Percentiles rank a stretch among this genome's conserved stretches.
Evolutionary conservation across 2,329 filamentous ascomycete species (phyloP).

Genomic region (Fusarium caatingaense): DNA sequence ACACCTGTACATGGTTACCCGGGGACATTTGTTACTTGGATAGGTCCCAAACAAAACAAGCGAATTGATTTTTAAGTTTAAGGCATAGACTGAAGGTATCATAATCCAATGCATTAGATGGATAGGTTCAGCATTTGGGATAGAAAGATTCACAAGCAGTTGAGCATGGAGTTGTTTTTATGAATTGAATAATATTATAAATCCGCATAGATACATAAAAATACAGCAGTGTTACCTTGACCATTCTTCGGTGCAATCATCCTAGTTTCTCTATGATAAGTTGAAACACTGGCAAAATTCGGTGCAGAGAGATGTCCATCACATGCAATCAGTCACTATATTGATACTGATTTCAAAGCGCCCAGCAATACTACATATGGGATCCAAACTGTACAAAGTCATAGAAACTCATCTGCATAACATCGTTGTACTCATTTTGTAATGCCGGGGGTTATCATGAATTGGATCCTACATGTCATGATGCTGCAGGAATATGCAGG

Average conservation of each 20-base stretch:
- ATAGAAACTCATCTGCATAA: neutral
- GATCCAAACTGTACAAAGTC: neutral
- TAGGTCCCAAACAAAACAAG: slow-evolving; percentile 22
- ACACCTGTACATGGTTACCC: neutral
- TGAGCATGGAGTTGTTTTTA: slow-evolving; percentile 2
- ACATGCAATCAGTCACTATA: neutral
- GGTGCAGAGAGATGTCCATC: neutral
- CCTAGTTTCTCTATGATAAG: neutral
- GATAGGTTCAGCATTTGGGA: slow-evolving; percentile 20
- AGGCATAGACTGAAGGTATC: slow-evolving; percentile 25
- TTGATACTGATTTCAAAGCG: too few relatives aligned
- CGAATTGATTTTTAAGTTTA: slow-evolving; percentile 30
- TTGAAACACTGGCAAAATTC: neutral
- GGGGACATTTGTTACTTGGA: neutral
- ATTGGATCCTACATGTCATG: neutral
- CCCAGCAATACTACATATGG: neutral
- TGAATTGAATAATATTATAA: neutral
- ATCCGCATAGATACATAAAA: slow-evolving; percentile 9
- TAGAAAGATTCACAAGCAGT: slow-evolving; percentile 4
- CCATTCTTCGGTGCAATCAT: neutral
- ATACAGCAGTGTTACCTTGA: neutral
- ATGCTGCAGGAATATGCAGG: neutral
- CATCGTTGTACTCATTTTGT: neutral
- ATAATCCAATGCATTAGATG: slow-evolving; percentile 25
- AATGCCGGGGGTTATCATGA: neutral